Evolutionary conservation across 306 rosid genomes (phyloP), one percentile per base, ranked within the genome.

Genomic region (Cucumis melo): DNA sequence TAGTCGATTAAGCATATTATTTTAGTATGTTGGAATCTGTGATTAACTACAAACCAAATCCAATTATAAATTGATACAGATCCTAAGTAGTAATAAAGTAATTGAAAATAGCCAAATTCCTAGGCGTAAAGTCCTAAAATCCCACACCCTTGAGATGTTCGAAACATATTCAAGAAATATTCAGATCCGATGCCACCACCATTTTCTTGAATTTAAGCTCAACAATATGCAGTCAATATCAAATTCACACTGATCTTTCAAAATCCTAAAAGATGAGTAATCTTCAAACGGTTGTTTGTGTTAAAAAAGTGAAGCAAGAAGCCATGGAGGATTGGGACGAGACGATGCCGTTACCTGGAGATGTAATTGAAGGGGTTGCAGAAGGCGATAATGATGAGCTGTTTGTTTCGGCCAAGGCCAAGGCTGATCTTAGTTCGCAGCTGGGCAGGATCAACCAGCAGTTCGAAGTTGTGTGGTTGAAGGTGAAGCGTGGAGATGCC

Each of bases 321-420:
- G 63, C 51, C 55, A 17, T 66, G 10, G 87, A 88, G 23, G 97
- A 92, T 53, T 92, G 97, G 96, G 87, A 86, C 21, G 91, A 85
- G 65, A 83, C 81, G 82, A 88, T 89, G 97, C 93, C 96, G 20
- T 82, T 92, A 65, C 93, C 93, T 0, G 92, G 93, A 23, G 93
- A 92, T 79, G 84, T 90, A 77, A 86, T 90, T 51, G 91, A 88
- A 81, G 96, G 96, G 4, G 53, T 87, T 44, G 82, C 80, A 0
- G 81, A 80, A 66, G 76, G 42, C 1, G 82, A 81, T 1, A 7
- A 11, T 7, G 88, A 86, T 8, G 84, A 80, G 75, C 38, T 77
- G 24, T 89, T 87, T 17, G 66, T 83, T 46, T 81, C 80, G 0
- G 83, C 82, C 8, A 92, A 86, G 80, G 76, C 85, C 20, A 90